These are phyloP conservation scores for Teunomyces stri DNA, from an alignment of 805 yeast genomes.

Conservation along the genomic window DNA sequence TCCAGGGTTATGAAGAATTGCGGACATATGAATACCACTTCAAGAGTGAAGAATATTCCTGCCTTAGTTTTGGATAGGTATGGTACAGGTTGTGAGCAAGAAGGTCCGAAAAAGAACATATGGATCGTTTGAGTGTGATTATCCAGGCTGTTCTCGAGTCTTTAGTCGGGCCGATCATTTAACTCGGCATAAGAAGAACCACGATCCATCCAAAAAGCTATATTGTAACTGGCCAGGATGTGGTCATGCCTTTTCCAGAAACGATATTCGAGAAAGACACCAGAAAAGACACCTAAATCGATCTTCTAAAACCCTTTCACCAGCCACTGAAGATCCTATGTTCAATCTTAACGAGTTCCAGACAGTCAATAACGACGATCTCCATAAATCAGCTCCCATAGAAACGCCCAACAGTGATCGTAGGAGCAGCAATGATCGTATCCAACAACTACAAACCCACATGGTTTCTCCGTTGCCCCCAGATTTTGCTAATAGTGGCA, in stretches of 20 bases:
- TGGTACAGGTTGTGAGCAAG: background rate
- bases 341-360: background rate
- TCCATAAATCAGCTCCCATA: background rate
- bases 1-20: background rate
- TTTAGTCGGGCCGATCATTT: conserved; percentile 10
- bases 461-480: background rate
- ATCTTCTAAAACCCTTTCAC: background rate
- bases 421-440: background rate
- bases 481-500: background rate
- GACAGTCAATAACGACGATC: background rate
- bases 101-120: conserved; percentile 18
- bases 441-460: background rate
- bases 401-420: background rate
- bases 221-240: conserved; percentile 9
- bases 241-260: conserved; percentile 4
- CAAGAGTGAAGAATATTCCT: background rate
- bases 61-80: background rate
- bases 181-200: conserved; percentile 9
- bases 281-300: conserved; percentile 3
- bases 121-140: conserved; percentile 14
- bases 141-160: conserved; percentile 3
- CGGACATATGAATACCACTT: no score
- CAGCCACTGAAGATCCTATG: background rate
- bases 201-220: conserved; percentile 7
- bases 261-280: conserved; percentile 10